Conservation (phyloP, 345 rosid genomes). For the Citrus reticulata region DNA sequence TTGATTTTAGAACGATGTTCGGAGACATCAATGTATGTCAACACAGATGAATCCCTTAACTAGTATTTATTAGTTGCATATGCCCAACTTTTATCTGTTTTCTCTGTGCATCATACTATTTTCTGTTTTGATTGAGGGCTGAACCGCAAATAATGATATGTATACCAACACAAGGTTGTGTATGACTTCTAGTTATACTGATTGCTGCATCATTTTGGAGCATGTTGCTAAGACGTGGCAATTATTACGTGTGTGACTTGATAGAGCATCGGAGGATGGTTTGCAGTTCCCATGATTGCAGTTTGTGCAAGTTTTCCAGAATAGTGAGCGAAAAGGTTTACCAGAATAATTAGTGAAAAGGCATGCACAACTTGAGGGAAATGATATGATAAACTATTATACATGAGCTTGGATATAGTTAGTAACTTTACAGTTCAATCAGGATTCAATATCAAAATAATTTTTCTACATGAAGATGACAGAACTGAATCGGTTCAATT, state of each 20-base stretch:
- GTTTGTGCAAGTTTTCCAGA: background rate
- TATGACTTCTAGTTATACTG: background rate
- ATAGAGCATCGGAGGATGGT: background rate
- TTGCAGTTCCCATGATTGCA: background rate
- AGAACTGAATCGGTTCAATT: background rate
- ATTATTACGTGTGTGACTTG: background rate
- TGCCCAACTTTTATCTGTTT: background rate
- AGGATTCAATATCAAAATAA: background rate
- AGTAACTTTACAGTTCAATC: background rate
- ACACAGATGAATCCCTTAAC: background rate
- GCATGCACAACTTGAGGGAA: background rate
- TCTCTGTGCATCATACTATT: background rate
- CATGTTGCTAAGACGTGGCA: background rate
- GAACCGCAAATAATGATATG: background rate
- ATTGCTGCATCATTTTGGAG: background rate
- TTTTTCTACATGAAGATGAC: background rate
- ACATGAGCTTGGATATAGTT: background rate
- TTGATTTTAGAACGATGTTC: slow-evolving; percentile 53
- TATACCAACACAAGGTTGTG: background rate
- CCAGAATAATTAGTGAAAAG: background rate
- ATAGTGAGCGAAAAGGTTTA: background rate
- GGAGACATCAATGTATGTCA: slow-evolving; percentile 57
- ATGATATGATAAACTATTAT: background rate
- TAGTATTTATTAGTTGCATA: background rate
- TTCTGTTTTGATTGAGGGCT: background rate